A percentile compares a stretch with the other conserved stretches of the same genome.
Conservation (phyloP, 306 rosid genomes). For the Ormosia emarginata region DNA sequence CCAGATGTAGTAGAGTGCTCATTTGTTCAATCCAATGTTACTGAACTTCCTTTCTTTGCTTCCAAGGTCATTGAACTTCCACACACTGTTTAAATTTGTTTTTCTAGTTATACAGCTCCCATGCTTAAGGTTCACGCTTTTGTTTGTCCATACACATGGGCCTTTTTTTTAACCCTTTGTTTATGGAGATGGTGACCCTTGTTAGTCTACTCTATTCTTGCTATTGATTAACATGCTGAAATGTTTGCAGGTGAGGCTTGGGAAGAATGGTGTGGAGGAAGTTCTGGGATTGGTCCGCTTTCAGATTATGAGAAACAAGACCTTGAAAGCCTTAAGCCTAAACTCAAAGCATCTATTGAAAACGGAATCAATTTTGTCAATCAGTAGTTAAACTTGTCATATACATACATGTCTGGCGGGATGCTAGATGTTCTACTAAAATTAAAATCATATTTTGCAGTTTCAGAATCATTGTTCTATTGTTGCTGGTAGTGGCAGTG, state of each 20-base stretch:
- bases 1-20: conserved; percentile 98
- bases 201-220: not conserved
- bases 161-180: not conserved
- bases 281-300: conserved; percentile 68
- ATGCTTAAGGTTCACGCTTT: not conserved
- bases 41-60: conserved; percentile 98
- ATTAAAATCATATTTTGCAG: conserved; percentile 46
- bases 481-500: conserved; percentile 20
- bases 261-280: conserved; percentile 88
- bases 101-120: not conserved
- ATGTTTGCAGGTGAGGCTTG: conserved; percentile 75
- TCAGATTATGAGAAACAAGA: conserved; percentile 79
- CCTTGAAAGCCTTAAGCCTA: conserved; percentile 67
- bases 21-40: conserved; percentile 75
- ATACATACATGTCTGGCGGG: not conserved
- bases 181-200: not conserved
- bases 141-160: not conserved
- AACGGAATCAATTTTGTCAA: conserved; percentile 86
- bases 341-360: conserved; percentile 79
- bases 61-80: conserved; percentile 68
- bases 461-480: conserved; percentile 34
- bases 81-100: not conserved
- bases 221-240: not conserved
- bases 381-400: conserved; percentile 31
- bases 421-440: conserved; percentile 15